Conservation (phyloP, 78 protist species). For the Salpingoeca rosetta region DNA sequence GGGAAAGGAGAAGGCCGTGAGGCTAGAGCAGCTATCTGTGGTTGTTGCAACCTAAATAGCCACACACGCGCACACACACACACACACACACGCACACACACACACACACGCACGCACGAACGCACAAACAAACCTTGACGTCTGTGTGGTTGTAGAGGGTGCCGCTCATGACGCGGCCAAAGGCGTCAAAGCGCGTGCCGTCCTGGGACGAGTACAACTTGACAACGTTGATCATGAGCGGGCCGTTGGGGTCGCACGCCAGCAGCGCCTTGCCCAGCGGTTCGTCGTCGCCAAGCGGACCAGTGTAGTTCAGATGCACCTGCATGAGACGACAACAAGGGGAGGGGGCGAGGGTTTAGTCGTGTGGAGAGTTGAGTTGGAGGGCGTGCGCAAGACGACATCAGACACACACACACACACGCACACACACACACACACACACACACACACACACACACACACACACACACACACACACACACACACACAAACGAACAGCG, state of each 20-base stretch:
- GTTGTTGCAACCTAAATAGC: not conserved
- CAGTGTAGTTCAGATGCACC: conserved; percentile 51
- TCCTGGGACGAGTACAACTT: conserved; percentile 51
- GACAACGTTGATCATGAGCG: conserved; percentile 63
- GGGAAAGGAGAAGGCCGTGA: too few relatives aligned
- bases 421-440: too few relatives aligned
- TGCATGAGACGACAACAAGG: too few relatives aligned
- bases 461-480: too few relatives aligned
- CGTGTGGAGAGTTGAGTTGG: too few relatives aligned
- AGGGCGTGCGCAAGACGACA: too few relatives aligned
- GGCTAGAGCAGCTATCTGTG: too few relatives aligned
- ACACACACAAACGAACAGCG: too few relatives aligned
- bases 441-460: too few relatives aligned
- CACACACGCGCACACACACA: not conserved
- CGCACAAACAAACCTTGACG: not conserved
- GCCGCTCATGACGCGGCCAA: conserved; percentile 78
- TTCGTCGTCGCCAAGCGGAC: conserved; percentile 32
- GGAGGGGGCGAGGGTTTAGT: too few relatives aligned
- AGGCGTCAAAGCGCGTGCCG: conserved; percentile 61
- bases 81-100: not conserved
- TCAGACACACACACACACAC: too few relatives aligned
- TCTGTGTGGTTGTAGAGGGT: conserved; percentile 27
- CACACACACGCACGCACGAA: not conserved
- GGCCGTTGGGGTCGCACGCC: conserved; percentile 74
- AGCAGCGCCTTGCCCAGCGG: conserved; percentile 40